Conservation (phyloP, 106 monocot species). For the Acorus calamus region DNA sequence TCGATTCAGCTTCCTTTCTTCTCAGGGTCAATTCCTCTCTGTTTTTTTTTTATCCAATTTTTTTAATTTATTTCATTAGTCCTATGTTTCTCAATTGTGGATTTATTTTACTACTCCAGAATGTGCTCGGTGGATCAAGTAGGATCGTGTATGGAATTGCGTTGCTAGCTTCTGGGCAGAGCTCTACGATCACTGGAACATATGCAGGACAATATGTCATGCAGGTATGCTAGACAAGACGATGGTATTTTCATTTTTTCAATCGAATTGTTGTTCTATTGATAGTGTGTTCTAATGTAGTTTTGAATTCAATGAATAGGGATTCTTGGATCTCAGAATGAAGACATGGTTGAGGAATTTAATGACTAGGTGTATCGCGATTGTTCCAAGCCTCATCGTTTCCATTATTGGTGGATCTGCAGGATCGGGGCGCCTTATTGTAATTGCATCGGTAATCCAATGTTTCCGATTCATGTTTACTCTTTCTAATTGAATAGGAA, state of each 20-base stretch:
- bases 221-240: no score
- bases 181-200: constrained; percentile 81
- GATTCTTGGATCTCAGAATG: constrained; percentile 77
- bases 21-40: constrained; percentile 39
- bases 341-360: constrained; percentile 63
- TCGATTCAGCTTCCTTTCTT: constrained; percentile 43
- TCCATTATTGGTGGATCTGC: no score
- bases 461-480: no score
- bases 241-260: no score
- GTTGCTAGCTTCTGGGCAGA: constrained; percentile 73
- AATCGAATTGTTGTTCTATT: no score
- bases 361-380: no score
- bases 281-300: no score
- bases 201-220: constrained; percentile 83
- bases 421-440: no score
- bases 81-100: neutral
- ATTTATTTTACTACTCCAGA: constrained; percentile 15
- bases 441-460: no score
- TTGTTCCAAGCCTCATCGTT: no score
- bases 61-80: neutral
- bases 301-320: no score
- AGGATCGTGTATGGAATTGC: constrained; percentile 58
- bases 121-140: constrained; percentile 70
- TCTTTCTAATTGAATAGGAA: no score
- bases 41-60: neutral